These are phyloP conservation scores for Mycena epipterygia DNA, from an alignment of 768 basidiomycete species.

Conservation along the genomic window DNA sequence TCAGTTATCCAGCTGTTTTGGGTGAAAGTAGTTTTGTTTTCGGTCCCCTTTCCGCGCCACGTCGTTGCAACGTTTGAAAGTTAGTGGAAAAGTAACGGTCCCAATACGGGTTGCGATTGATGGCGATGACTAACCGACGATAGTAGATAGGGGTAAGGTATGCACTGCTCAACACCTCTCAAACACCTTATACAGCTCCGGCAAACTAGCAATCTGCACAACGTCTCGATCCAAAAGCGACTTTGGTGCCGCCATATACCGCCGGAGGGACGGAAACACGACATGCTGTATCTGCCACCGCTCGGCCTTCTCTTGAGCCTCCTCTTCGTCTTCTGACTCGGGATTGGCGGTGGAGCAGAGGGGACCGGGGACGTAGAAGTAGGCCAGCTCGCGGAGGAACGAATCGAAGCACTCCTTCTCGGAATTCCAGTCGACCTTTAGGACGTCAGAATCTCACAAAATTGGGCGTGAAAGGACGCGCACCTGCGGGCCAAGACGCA, in stretches of 20 bases:
- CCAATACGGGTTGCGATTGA: too few relatives aligned
- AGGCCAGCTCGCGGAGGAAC: constrained; percentile 91
- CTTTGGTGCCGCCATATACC: constrained; percentile 79
- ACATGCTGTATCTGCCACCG: constrained; percentile 93
- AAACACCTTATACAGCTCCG: constrained; percentile 94
- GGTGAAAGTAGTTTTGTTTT: too few relatives aligned
- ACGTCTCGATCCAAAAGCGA: constrained; percentile 80
- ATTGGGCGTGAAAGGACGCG: neutral
- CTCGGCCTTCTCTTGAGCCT: constrained; percentile 68
- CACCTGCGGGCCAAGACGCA: constrained; percentile 95
- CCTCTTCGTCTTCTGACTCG: constrained; percentile 46
- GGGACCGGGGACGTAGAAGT: constrained; percentile 87
- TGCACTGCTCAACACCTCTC: constrained; percentile 78
- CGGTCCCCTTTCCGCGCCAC: too few relatives aligned
- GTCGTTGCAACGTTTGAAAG: too few relatives aligned
- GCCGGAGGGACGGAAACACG: constrained; percentile 87
- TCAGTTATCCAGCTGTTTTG: too few relatives aligned
- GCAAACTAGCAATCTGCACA: constrained; percentile 89
- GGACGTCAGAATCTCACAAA: constrained; percentile 8
- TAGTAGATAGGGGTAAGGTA: too few relatives aligned
- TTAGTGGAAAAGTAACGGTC: too few relatives aligned
- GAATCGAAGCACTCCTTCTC: constrained; percentile 90
- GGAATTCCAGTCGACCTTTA: constrained; percentile 88
- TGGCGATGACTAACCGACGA: too few relatives aligned
- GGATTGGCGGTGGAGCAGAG: constrained; percentile 40